Evolutionary conservation across 495 filamentous ascomycete genomes (phyloP), one percentile per base, ranked within the genome.

Genomic region (Usnea hakonensis): DNA sequence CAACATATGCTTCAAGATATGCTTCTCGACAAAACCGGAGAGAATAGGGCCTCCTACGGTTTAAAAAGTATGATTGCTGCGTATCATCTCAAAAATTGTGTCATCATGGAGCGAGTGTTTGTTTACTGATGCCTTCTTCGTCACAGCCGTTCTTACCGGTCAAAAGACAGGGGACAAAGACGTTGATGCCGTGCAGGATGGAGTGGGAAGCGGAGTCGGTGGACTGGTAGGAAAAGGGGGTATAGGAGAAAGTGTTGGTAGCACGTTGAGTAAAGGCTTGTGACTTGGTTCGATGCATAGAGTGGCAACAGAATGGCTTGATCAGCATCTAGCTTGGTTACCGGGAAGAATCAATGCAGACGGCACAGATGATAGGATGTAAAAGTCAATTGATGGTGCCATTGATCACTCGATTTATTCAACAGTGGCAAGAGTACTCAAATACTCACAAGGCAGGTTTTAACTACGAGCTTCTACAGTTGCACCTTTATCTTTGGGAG

Each of bases 11-110:
- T 79, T 30, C 78, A 83, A 61, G 73, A 80, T 44, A 65, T 79
- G 7, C 62, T 79, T 3, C 70, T 83, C 2, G 74, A 81, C 60
- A 73, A 71, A 41, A 81, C 82, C 75, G 81, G 79, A 19, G 80
- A 83, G 66, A 83, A 76, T 33, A 81, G 79, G 55, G 65, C 63
- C 9, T 65, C 63, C 6, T 76, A 75, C 64, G 74, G 71, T 30
- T 23, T 75, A 13, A 76, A 76, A 57, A 75, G 74, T 76, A 67
- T 30, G 68, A 28, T 19, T 28, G 0, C 35, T 11, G 35, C 11
- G 11, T 36, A 36, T 11, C 11, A 6, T 11, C 5, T 0, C 5
- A 17, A 41, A 41, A 41, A 41, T 19, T 5, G 5, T 11, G 5
- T 11, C 19, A 30, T 28, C n/a, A 5, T 10, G 13, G 19, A 43